These are phyloP conservation scores for Silene latifolia DNA, from an alignment of 148 eudicot species.

Conservation along the genomic window DNA sequence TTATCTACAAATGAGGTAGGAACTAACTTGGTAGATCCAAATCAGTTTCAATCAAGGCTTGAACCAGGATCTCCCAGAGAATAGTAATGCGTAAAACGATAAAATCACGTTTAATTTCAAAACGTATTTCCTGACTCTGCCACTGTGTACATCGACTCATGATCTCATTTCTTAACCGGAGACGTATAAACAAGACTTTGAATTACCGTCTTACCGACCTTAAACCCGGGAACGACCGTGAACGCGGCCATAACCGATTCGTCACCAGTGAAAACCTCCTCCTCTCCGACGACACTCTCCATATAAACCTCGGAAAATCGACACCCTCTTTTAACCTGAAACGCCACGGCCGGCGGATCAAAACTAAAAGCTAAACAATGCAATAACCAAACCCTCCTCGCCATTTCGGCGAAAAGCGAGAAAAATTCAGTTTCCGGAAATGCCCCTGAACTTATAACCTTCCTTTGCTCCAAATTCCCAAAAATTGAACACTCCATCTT, in stretches of 20 bases:
- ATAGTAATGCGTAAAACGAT: not conserved
- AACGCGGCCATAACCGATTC: constrained; percentile 39
- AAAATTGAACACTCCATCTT: constrained; percentile 87
- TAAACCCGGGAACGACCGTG: constrained; percentile 88
- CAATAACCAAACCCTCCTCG: constrained; percentile 67
- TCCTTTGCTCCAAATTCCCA: constrained; percentile 76
- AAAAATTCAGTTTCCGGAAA: constrained; percentile 61
- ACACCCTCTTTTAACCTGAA: constrained; percentile 54
- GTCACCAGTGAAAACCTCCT: constrained; percentile 30
- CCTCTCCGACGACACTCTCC: constrained; percentile 55
- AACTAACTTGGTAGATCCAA: not conserved
- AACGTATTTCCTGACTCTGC: no score
- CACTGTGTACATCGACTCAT: not conserved
- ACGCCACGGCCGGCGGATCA: constrained; percentile 50
- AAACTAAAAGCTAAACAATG: constrained; percentile 66
- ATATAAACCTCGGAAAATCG: constrained; percentile 81
- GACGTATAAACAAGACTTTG: constrained; percentile 72
- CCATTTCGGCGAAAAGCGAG: constrained; percentile 66
- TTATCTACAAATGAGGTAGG: not conserved
- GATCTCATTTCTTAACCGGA: constrained; percentile 17
- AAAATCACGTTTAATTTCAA: no score
- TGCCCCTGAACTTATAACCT: constrained; percentile 53
- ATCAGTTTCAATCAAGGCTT: not conserved
- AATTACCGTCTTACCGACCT: constrained; percentile 67
- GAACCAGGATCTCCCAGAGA: not conserved